Base-by-base conservation (phyloP, 1,284 basidiomycete species). In the Schizopora paradoxa region DNA sequence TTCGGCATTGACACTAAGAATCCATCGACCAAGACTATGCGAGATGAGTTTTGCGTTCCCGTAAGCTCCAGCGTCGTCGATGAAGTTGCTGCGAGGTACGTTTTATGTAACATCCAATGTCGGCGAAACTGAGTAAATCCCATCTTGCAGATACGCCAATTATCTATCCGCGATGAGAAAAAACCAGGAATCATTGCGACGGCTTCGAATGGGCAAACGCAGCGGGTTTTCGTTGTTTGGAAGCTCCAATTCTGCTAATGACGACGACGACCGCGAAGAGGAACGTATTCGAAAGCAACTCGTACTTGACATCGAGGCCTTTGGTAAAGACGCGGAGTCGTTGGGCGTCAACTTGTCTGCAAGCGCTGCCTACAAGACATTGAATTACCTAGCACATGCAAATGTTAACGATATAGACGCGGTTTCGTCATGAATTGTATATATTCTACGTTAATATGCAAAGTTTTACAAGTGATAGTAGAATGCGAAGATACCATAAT, bases 151-250 rank as follows among this genome's bases (percentile, higher is more conserved):
- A 57, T 87, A 87, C 55, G 73, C 77, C 5, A 70, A 71, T 47
- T 79, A 89, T 56, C 70, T 96, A 21, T 73, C 79, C 4, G 79
- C 81, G 4, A 91, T 94, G 72, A 87, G 82, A 62, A 94, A 94
- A 68, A 89, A 88, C 1, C 91, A 96, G 57, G 91, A 94, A 57
- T 85, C 90, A 5, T 68, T 96, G 25, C 72, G 84, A 18, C 77
- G 87, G 34, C 73, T 94, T 54, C 91, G 91, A 58, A 93, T 89
- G 62, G 85, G 85, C 31, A 88, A 89, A 58, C 89, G 86, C 55
- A 68, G 79, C 0, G 73, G 83, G 0, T 88, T 91, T 61, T 86
- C 87, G 2, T 67, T 92, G 21, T 94, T 95, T 58, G 72, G 80
- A 28, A 70, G 67, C 38, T 57, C 67, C 2, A 61, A 58, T 42